Evolutionary conservation across 768 basidiomycete species (phyloP).

Genomic region (Mycena albidolilacea): DNA sequence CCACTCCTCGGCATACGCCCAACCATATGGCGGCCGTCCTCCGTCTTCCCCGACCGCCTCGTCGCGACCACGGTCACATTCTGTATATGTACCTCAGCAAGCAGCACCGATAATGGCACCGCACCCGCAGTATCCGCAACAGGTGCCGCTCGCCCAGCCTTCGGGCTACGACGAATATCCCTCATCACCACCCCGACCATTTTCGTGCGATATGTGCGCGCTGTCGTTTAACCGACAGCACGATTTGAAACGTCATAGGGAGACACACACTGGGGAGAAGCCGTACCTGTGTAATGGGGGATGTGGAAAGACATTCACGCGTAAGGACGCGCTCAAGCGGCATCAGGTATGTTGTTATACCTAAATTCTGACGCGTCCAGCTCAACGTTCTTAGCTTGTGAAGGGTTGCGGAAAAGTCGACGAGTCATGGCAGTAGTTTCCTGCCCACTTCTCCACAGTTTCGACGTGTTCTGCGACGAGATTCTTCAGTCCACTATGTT

Average conservation of each 20-base stretch:
- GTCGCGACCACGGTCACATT: constrained; percentile 59
- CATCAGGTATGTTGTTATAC: constrained; percentile 74
- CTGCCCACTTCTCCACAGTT: not conserved
- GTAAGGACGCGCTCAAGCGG: constrained; percentile 89
- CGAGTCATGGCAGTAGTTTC: constrained; percentile 57
- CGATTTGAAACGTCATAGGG: constrained; percentile 87
- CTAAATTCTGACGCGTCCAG: constrained; percentile 20
- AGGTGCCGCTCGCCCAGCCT: constrained; percentile 54
- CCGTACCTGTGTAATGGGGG: constrained; percentile 88
- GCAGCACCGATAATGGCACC: constrained; percentile 39
- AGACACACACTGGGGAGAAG: constrained; percentile 90
- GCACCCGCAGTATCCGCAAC: constrained; percentile 50
- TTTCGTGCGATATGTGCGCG: constrained; percentile 80
- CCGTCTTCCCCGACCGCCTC: constrained; percentile 45
- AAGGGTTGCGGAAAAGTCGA: constrained; percentile 85
- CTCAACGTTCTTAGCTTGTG: constrained; percentile 66
- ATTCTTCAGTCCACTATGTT: not conserved
- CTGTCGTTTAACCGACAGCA: constrained; percentile 90
- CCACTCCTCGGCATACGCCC: constrained; percentile 41
- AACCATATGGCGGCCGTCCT: constrained; percentile 31
- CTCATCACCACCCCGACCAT: constrained; percentile 73
- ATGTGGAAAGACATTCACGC: constrained; percentile 89
- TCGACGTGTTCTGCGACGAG: too few species aligned
- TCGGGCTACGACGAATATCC: constrained; percentile 66
- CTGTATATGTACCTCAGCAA: constrained; percentile 45